A percentile compares a stretch with the other conserved stretches of the same genome.
Evolutionary conservation across 2,329 filamentous ascomycete genomes (phyloP).

Genomic region (Diplodia mutila): DNA sequence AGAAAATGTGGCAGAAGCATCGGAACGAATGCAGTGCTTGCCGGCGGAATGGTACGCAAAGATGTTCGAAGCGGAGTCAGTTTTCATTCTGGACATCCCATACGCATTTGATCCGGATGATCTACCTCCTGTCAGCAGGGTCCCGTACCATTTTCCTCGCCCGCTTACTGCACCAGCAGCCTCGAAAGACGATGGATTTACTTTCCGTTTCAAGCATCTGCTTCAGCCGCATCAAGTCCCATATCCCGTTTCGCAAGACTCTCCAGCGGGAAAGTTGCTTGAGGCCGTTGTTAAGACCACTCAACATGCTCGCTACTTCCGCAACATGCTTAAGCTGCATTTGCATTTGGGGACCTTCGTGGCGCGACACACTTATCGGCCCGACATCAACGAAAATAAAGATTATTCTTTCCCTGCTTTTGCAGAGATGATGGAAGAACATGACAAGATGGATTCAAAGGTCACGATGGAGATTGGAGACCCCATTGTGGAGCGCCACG

Average conservation of each 20-base stretch:
- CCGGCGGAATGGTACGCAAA: constrained; percentile 32
- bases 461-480: constrained; percentile 17
- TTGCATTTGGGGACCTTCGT: constrained; percentile 17
- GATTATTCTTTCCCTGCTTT: neutral
- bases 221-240: neutral
- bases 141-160: neutral
- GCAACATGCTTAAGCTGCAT: neutral
- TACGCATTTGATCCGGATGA: neutral
- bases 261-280: neutral
- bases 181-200: neutral
- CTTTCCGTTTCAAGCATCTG: neutral
- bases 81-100: constrained; percentile 31
- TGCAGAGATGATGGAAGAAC: neutral
- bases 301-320: neutral
- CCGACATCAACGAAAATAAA: neutral
- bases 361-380: neutral
- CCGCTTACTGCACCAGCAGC: neutral
- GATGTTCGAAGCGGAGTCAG: constrained; percentile 24
- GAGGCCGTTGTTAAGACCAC: neutral
- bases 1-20: constrained; percentile 31
- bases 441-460: neutral
- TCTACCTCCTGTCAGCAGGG: neutral
- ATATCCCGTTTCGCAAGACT: neutral
- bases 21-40: constrained; percentile 32
- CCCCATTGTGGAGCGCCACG: neutral